phyloP scores from a whole-genome alignment of 192 early-diverging fungal species.

The Coemansia sp. region DNA sequence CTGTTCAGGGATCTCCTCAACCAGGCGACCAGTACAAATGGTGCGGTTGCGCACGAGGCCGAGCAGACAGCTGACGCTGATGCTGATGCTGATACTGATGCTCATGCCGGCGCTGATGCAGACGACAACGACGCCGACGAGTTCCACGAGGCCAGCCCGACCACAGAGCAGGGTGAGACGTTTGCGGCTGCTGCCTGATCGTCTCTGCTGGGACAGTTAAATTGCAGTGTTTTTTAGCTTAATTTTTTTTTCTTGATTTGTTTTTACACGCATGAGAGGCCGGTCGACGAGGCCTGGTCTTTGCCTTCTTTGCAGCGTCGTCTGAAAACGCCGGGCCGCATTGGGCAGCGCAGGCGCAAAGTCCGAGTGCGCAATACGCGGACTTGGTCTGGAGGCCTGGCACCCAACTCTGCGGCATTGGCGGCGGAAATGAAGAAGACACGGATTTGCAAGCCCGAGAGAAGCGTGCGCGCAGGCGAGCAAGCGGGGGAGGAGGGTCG shows the following conservation, averaged over 20 bases:
- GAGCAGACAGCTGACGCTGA: not conserved
- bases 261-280: not conserved
- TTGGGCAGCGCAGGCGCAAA: no score
- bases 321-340: no score
- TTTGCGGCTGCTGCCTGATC: not conserved
- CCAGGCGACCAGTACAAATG: slow-evolving; percentile 4
- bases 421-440: not conserved
- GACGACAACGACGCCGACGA: slow-evolving; percentile 30
- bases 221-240: not conserved
- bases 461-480: slow-evolving; percentile 11
- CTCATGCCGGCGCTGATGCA: not conserved
- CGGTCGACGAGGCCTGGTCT: not conserved
- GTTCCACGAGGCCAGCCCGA: slow-evolving; percentile 41
- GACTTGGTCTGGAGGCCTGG: no score
- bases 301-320: no score
- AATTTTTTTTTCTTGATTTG: not conserved
- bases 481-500: not conserved
- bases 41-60: slow-evolving; percentile 1
- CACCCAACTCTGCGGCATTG: not conserved
- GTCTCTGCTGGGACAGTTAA: not conserved
- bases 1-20: slow-evolving; percentile 24
- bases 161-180: slow-evolving; percentile 5
- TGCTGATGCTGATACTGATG: slow-evolving; percentile 12
- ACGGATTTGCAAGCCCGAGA: slow-evolving; percentile 6
- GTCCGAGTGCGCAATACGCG: no score